These are phyloP conservation scores for Glycine latifolia DNA, from an alignment of 306 rosid species.

Conservation along the genomic window DNA sequence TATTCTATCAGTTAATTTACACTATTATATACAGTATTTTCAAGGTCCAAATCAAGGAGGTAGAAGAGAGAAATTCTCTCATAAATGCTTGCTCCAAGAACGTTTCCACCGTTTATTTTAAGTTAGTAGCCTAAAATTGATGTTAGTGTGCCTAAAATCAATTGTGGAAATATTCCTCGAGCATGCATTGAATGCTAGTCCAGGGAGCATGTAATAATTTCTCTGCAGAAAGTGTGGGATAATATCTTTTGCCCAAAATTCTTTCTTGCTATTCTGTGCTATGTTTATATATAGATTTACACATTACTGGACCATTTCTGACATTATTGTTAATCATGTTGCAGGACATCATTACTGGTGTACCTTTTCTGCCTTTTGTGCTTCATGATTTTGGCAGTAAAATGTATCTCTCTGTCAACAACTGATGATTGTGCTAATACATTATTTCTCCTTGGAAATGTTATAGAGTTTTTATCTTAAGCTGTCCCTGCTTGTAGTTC, in stretches of 20 bases:
- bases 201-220: background rate
- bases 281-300: constrained; percentile 3
- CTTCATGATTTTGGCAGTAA: constrained; percentile 38
- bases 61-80: background rate
- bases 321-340: constrained; percentile 17
- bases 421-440: constrained; percentile 26
- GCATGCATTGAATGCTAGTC: too few relatives aligned
- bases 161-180: background rate
- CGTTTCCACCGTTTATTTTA: background rate
- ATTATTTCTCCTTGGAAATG: constrained; percentile 28
- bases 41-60: constrained; percentile 6
- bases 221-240: background rate
- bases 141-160: background rate
- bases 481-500: constrained; percentile 10
- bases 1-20: constrained; percentile 20
- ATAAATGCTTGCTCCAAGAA: background rate
- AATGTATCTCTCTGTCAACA: constrained; percentile 35
- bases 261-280: constrained; percentile 15
- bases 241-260: background rate
- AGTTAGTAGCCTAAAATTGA: background rate
- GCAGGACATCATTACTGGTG: constrained; percentile 33
- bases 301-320: constrained; percentile 33
- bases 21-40: background rate
- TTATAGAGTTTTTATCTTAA: constrained; percentile 1
- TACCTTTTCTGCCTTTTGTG: constrained; percentile 17